Percentiles rank a stretch among this genome's conserved stretches.
These are phyloP conservation scores for Lactifluus rugatus DNA, from an alignment of 768 basidiomycete genomes.

Conservation along the genomic window DNA sequence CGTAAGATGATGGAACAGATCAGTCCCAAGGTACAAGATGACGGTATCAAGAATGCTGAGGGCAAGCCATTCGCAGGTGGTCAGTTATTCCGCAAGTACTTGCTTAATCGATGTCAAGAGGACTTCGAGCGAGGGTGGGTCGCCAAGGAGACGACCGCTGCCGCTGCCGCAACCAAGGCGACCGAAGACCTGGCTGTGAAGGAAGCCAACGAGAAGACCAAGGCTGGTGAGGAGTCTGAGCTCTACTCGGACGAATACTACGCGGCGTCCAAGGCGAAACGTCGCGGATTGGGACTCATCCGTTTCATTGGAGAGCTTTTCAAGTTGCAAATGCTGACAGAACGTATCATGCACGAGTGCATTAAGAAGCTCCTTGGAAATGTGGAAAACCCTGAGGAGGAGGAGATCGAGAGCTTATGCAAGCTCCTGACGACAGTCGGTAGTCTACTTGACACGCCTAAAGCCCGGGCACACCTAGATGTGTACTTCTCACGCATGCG, in stretches of 20 bases:
- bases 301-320: slow-evolving; percentile 97
- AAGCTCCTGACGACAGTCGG: slow-evolving; percentile 91
- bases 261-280: slow-evolving; percentile 91
- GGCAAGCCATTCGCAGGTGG: slow-evolving; percentile 87
- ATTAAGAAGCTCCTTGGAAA: slow-evolving; percentile 91
- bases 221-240: slow-evolving; percentile 45
- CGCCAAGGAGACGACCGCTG: slow-evolving; percentile 75
- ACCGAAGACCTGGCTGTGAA: slow-evolving; percentile 60
- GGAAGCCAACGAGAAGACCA: slow-evolving; percentile 28
- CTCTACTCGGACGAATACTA: slow-evolving; percentile 95
- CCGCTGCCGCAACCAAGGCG: too few species aligned
- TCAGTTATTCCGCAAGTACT: slow-evolving; percentile 91
- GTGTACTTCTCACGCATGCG: slow-evolving; percentile 91
- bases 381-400: slow-evolving; percentile 91
- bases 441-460: slow-evolving; percentile 64
- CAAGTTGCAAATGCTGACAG: slow-evolving; percentile 95
- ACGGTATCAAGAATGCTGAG: slow-evolving; percentile 65
- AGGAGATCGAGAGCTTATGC: slow-evolving; percentile 94
- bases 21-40: slow-evolving; percentile 73
- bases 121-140: slow-evolving; percentile 97
- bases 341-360: slow-evolving; percentile 98
- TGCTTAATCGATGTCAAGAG: slow-evolving; percentile 93
- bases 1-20: slow-evolving; percentile 94
- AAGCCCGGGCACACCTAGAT: slow-evolving; percentile 78
- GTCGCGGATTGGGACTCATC: slow-evolving; percentile 92